Evolutionary conservation across 306 rosid genomes (phyloP).

Genomic region (Quercus glauca): DNA sequence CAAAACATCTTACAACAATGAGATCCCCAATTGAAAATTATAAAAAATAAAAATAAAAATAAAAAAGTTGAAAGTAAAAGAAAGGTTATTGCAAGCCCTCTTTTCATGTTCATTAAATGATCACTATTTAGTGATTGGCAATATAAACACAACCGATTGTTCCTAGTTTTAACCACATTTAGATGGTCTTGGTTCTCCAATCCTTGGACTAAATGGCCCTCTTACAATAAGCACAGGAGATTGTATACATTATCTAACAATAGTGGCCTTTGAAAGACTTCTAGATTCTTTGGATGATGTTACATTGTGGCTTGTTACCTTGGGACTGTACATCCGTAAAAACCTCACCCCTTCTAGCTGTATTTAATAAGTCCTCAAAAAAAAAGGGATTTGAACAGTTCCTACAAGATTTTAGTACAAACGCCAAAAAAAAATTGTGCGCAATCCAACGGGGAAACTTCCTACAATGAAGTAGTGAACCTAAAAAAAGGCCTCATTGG

Average conservation of each 20-base stretch:
- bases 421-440: too few species aligned
- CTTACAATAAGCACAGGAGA: slow-evolving; percentile 37
- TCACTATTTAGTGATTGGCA: background rate
- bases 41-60: background rate
- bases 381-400: too few species aligned
- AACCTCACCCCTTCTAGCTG: slow-evolving; percentile 70
- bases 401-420: too few species aligned
- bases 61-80: background rate
- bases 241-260: slow-evolving; percentile 36
- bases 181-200: slow-evolving; percentile 37
- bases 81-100: background rate
- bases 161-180: slow-evolving; percentile 30
- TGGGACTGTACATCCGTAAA: slow-evolving; percentile 47
- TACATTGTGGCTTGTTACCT: slow-evolving; percentile 33
- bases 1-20: background rate
- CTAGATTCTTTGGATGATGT: slow-evolving; percentile 31
- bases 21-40: background rate
- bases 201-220: slow-evolving; percentile 37
- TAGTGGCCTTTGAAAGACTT: slow-evolving; percentile 28
- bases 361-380: slow-evolving; percentile 11
- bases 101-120: slow-evolving; percentile 10
- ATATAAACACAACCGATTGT: background rate
- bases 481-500: too few species aligned
- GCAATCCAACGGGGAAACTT: too few species aligned
- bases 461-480: too few species aligned